Conservation (phyloP, 305 asterid genomes). For the Fraxinus dipetala region DNA sequence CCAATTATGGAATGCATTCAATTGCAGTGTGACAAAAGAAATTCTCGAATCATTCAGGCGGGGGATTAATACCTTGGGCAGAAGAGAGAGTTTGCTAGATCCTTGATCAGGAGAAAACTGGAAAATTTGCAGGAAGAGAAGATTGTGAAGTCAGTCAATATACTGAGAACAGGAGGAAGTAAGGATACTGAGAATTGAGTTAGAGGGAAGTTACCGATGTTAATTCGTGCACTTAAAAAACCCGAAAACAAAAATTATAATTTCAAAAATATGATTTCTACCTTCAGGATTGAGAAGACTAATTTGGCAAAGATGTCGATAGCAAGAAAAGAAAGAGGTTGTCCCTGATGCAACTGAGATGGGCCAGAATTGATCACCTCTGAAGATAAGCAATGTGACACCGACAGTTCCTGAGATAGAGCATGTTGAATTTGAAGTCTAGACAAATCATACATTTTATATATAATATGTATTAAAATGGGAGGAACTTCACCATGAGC, state of each 20-base stretch:
- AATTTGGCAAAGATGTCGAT: conserved; percentile 86
- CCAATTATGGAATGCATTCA: conserved; percentile 6
- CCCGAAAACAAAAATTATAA: not conserved
- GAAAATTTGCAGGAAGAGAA: conserved; percentile 23
- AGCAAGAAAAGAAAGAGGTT: conserved; percentile 85
- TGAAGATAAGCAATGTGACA: conserved; percentile 81
- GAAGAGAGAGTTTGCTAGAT: conserved; percentile 64
- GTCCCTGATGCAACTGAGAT: conserved; percentile 64
- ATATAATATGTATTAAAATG: not conserved
- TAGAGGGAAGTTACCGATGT: not conserved
- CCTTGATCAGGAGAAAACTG: conserved; percentile 94
- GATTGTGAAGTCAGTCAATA: conserved; percentile 3
- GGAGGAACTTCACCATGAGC: conserved; percentile 54
- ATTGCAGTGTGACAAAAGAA: conserved; percentile 5
- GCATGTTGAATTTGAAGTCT: not conserved
- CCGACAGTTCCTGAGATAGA: conserved; percentile 69
- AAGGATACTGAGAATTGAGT: not conserved
- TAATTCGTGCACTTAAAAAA: not conserved
- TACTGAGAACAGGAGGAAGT: not conserved
- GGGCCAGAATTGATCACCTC: conserved; percentile 70
- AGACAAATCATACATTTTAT: not conserved
- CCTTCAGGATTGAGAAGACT: conserved; percentile 87
- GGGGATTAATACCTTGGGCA: conserved; percentile 41
- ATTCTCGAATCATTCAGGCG: too few species aligned
- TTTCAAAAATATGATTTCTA: conserved; percentile 25